Base-by-base conservation (phyloP, 768 basidiomycete genomes). In the Hortiboletus campestris region DNA sequence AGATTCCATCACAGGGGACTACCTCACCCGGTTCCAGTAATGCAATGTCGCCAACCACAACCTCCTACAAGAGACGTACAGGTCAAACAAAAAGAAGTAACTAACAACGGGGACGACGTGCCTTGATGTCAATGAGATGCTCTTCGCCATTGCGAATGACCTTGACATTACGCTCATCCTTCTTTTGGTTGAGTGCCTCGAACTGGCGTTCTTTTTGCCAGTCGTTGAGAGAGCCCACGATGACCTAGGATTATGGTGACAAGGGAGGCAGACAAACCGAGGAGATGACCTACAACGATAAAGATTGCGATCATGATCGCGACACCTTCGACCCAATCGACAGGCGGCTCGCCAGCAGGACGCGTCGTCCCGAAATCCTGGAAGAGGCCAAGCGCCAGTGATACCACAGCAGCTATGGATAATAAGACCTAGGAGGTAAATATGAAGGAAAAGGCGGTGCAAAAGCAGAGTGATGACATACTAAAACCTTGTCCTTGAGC, bases 151-250 rank as follows among this genome's bases (percentile, higher is more conserved):
- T 75, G 13, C 94, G 85, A 56, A 93, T 86, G 49, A 89, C 86
- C 72, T 94, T 94, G 63, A 94, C 85, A 6, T 81, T 84, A 28
- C 97, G 89, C 62, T 96, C 97, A 53, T 98, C 96, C 73, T 96
- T 96, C 74, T 95, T 89, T 63, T 89, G 91, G 66, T 98, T 98
- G 40, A 99, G 81, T 19, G 77, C 79, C 64, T 88, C 85, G 78
- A 99, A 99, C 73, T 98, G 97, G 2, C 86, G 86, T 72, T 99
- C 97, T 73, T 98, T 98, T 73, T 98, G 94, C 89, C 91, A 99
- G 72, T 99, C 97, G 66, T 98, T 98, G 42, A 98, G 62, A 13
- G 94, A 94, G 31, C 96, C 96, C 53, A 99, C 96, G 41, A 93
- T 64, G 54, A 92, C 87, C 88, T 89, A 57, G 2, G 31, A 35